phyloP scores from a whole-genome alignment of 768 basidiomycete genomes.

The Austroboletus festivus region DNA sequence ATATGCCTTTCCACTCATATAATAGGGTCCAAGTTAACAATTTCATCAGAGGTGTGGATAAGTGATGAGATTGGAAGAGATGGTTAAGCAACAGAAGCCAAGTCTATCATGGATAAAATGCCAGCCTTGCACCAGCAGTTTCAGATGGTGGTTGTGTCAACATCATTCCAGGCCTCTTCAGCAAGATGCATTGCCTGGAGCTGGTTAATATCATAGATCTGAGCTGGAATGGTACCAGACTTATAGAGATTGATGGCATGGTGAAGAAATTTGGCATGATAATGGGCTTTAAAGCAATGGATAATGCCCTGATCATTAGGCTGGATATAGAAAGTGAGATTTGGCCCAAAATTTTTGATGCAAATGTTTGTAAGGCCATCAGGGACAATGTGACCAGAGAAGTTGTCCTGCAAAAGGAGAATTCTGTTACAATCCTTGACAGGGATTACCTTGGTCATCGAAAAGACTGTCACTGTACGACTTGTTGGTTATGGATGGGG shows the following conservation, averaged over 20 bases:
- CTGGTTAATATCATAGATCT: neutral
- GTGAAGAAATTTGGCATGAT: constrained; percentile 1
- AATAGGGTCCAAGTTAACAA: neutral
- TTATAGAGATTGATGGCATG: neutral
- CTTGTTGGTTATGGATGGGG: no score
- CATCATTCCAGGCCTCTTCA: constrained; percentile 1
- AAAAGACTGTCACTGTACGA: no score
- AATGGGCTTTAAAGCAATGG: neutral
- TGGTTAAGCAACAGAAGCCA: neutral
- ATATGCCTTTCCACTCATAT: neutral
- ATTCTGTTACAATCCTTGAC: neutral
- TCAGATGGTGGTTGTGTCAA: neutral
- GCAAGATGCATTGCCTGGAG: constrained; percentile 2
- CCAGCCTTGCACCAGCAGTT: constrained; percentile 3
- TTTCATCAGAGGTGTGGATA: neutral
- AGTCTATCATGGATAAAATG: neutral
- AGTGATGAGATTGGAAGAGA: neutral
- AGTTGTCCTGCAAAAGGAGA: neutral
- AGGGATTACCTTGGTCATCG: no score
- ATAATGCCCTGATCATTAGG: constrained; percentile 26
- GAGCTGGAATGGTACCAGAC: neutral
- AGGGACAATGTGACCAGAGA: neutral
- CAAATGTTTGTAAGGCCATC: constrained; percentile 13
- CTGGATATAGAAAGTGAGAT: constrained; percentile 38
- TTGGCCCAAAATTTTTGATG: constrained; percentile 25